Evolutionary conservation across 164 flowering plant species (phyloP).

Genomic region (Vitis rotundifolia): DNA sequence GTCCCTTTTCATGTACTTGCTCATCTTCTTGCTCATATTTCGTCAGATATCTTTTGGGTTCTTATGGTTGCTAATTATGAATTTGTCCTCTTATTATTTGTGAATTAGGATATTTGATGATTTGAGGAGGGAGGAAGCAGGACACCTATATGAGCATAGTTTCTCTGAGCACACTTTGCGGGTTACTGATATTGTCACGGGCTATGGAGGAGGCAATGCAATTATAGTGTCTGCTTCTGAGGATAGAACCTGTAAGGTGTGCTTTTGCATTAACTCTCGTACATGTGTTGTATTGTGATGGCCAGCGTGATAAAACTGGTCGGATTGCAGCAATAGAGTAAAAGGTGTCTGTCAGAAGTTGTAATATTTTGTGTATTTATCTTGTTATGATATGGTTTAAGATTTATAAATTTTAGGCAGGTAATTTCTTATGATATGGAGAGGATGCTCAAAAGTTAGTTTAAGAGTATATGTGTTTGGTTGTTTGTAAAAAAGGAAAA

Average conservation of each 20-base stretch:
- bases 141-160: constrained; percentile 49
- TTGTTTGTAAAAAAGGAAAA: too few relatives aligned
- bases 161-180: constrained; percentile 62
- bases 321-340: too few relatives aligned
- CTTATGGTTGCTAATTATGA: neutral
- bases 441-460: too few relatives aligned
- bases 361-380: too few relatives aligned
- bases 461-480: too few relatives aligned
- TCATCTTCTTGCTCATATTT: neutral
- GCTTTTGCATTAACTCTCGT: neutral
- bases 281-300: too few relatives aligned
- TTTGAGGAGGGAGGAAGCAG: constrained; percentile 29
- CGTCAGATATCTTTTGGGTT: neutral
- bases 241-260: constrained; percentile 95
- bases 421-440: too few relatives aligned
- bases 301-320: too few relatives aligned
- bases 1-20: constrained; percentile 66
- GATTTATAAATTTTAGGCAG: too few relatives aligned
- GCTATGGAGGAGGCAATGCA: constrained; percentile 81
- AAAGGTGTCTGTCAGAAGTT: too few relatives aligned
- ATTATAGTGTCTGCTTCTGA: constrained; percentile 82
- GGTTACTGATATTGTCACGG: constrained; percentile 66
- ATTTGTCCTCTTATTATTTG: neutral
- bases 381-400: too few relatives aligned
- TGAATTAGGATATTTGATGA: constrained; percentile 67